phyloP scores from a whole-genome alignment of 1,139 yeast species.

The Starmera stellimalicola region DNA sequence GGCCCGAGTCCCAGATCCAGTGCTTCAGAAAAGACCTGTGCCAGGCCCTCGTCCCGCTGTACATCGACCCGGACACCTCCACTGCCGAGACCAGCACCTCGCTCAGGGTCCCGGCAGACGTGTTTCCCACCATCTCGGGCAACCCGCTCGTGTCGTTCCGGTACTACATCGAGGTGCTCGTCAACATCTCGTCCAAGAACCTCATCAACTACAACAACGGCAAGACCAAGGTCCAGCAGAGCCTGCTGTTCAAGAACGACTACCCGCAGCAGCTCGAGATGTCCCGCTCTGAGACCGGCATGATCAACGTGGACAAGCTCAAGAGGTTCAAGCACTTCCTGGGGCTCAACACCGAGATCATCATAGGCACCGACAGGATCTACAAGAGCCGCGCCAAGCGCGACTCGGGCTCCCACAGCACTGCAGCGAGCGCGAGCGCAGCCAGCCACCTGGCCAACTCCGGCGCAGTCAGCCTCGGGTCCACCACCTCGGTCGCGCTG shows the following conservation, averaged over 20 bases:
- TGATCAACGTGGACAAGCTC: slow-evolving; percentile 69
- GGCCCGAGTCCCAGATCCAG: slow-evolving; percentile 55
- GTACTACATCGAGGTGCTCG: slow-evolving; percentile 74
- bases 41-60: slow-evolving; percentile 71
- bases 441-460: neutral
- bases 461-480: neutral
- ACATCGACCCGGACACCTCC: slow-evolving; percentile 59
- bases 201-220: slow-evolving; percentile 17
- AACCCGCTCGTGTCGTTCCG: slow-evolving; percentile 72
- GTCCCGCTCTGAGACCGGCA: slow-evolving; percentile 25
- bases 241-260: slow-evolving; percentile 31
- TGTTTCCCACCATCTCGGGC: slow-evolving; percentile 75
- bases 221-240: slow-evolving; percentile 24
- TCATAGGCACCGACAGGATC: slow-evolving; percentile 52
- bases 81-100: slow-evolving; percentile 52
- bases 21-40: slow-evolving; percentile 79
- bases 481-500: neutral
- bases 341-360: slow-evolving; percentile 68
- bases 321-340: slow-evolving; percentile 69
- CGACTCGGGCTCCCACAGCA: slow-evolving; percentile 5
- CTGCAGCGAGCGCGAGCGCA: slow-evolving; percentile 1
- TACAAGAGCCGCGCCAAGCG: slow-evolving; percentile 6
- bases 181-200: slow-evolving; percentile 50
- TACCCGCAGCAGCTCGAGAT: slow-evolving; percentile 13
- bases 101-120: slow-evolving; percentile 71